phyloP scores from a whole-genome alignment of 768 basidiomycete genomes.

The Suillus cothurnatus region DNA sequence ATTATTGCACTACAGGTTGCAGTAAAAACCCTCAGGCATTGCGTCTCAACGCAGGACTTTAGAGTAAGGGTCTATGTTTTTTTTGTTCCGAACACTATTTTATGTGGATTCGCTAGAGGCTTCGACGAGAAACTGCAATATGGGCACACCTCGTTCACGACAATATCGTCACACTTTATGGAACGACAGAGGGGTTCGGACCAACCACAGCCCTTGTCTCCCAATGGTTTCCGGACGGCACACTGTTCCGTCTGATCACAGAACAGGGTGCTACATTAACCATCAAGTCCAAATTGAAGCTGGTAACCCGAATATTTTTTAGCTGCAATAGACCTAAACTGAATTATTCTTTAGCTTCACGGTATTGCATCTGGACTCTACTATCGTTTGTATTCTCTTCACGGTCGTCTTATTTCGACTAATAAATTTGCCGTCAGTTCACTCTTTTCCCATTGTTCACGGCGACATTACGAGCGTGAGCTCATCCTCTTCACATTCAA shows the following conservation, averaged over 20 bases:
- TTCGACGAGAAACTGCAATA: too few species aligned
- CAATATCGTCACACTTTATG: too few species aligned
- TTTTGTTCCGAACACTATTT: too few species aligned
- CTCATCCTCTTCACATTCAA: neutral
- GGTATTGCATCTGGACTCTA: constrained; percentile 17
- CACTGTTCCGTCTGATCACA: neutral
- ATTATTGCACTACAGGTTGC: too few species aligned
- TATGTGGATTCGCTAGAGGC: too few species aligned
- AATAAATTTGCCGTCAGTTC: constrained; percentile 15
- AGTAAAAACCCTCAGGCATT: too few species aligned
- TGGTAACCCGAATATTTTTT: neutral
- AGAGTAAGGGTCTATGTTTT: too few species aligned
- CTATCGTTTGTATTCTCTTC: too few species aligned
- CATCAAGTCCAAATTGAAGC: neutral
- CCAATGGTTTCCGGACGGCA: neutral
- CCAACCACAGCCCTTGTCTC: neutral
- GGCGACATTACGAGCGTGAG: constrained; percentile 18
- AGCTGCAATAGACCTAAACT: neutral
- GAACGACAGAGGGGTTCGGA: too few species aligned
- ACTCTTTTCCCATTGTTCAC: constrained; percentile 16
- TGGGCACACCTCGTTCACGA: too few species aligned
- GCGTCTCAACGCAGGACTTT: too few species aligned
- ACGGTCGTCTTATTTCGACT: too few species aligned
- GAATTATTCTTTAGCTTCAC: constrained; percentile 9
- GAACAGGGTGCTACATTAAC: neutral